A percentile compares a stretch with the other conserved stretches of the same genome.
Conservation (phyloP, 1,284 basidiomycete genomes). For the Pseudozyma sp. region DNA sequence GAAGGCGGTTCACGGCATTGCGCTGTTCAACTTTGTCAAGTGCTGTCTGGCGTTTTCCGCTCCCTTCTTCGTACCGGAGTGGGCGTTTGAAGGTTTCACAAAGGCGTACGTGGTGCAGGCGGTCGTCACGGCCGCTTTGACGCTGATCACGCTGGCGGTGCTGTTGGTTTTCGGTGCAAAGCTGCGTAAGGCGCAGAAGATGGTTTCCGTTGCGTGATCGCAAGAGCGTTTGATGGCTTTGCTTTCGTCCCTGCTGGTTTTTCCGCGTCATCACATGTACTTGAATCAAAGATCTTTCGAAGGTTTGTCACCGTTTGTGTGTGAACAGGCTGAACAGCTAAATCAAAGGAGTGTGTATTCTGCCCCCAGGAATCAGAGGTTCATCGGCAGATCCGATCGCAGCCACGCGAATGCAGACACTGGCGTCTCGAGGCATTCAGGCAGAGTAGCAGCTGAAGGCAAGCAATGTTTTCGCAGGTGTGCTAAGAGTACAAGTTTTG, state of each 20-base stretch:
- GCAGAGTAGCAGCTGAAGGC: too few relatives aligned
- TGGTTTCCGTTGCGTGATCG: slow-evolving; percentile 34
- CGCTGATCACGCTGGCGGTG: slow-evolving; percentile 36
- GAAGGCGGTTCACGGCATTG: slow-evolving; percentile 66
- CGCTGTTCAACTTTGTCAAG: slow-evolving; percentile 70
- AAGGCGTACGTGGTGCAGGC: slow-evolving; percentile 63
- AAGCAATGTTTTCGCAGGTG: not conserved
- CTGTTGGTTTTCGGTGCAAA: slow-evolving; percentile 55
- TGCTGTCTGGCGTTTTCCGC: slow-evolving; percentile 68
- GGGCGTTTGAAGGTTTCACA: slow-evolving; percentile 60
- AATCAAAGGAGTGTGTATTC: too few relatives aligned
- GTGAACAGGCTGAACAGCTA: too few relatives aligned
- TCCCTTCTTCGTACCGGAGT: slow-evolving; percentile 67
- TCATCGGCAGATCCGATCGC: too few relatives aligned
- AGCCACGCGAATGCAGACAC: too few relatives aligned
- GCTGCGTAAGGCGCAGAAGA: slow-evolving; percentile 41
- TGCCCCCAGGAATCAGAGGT: too few relatives aligned
- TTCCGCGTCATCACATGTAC: not conserved
- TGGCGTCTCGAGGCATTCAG: too few relatives aligned
- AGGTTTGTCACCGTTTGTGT: too few relatives aligned
- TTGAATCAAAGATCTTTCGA: not conserved
- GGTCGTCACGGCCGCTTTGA: slow-evolving; percentile 58
- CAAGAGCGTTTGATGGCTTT: too few relatives aligned
- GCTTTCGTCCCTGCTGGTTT: not conserved
- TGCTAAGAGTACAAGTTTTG: slow-evolving; percentile 29